phyloP scores from a whole-genome alignment of 108 stramenopile genomes.

The Skeletonema marinoi region DNA sequence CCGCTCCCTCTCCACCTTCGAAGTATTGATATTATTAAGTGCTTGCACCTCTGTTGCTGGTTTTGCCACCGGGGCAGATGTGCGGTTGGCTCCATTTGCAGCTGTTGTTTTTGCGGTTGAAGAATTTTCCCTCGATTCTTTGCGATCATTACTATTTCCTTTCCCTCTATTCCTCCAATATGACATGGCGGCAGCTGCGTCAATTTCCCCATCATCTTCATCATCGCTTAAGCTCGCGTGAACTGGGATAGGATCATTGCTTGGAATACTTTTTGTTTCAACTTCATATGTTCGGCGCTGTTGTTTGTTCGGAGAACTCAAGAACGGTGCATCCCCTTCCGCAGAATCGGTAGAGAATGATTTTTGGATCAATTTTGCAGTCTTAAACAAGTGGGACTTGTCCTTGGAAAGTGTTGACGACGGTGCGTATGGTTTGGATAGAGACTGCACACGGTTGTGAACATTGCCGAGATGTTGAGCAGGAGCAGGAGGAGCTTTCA shows the following conservation, averaged over 20 bases:
- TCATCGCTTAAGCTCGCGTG: neutral
- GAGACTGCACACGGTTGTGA: neutral
- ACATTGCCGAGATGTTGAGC: neutral
- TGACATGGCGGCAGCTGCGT: neutral
- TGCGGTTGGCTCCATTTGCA: neutral
- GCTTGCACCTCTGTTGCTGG: neutral
- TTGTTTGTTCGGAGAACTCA: neutral
- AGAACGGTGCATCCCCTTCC: neutral
- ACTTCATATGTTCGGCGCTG: neutral
- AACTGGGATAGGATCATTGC: neutral
- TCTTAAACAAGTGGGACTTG: slow-evolving; percentile 10
- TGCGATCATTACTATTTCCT: neutral
- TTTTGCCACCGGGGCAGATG: neutral
- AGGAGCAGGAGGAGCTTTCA: neutral
- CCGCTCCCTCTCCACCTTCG: neutral
- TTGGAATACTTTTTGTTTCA: neutral
- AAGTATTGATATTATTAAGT: neutral
- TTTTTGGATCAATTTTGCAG: slow-evolving; percentile 17
- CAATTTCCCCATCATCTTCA: neutral
- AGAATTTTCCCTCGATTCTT: neutral
- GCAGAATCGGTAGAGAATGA: slow-evolving; percentile 6
- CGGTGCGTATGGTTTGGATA: neutral
- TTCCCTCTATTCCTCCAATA: slow-evolving; percentile 2
- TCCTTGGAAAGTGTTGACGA: neutral
- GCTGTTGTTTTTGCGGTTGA: neutral